Evolutionary conservation across 2,329 filamentous ascomycete genomes (phyloP), one percentile per base, ranked within the genome.

Genomic region (Paraphaeosphaeria minitans): DNA sequence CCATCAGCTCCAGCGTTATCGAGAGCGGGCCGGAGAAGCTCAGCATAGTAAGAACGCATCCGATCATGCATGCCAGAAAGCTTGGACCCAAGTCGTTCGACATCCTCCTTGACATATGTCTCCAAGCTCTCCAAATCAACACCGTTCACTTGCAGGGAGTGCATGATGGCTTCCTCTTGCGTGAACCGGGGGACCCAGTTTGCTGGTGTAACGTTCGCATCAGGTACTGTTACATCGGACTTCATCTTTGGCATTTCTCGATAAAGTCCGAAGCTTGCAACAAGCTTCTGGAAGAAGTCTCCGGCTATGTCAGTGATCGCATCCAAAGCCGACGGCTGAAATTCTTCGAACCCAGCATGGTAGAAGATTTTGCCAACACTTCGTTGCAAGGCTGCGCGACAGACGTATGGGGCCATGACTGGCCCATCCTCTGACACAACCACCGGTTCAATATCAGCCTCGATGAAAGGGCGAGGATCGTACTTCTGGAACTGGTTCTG

Each of bases 401-500:
- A 96, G 33, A 92, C 86, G 76, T 90, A 89, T 10, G 90, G 86
- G 14, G 92, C 89, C 84, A 98, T 94, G 39, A 97, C 86, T 9
- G 95, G 90, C 0, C 94, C 92, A 60, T 94, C 88, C 66, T 96
- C 93, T 39, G 91, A 91, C 55, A 95, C 88, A 56, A 97, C 94
- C 72, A 95, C 90, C n/a, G 93, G 87, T 52, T 93, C 89, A 53
- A 95, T 88, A 71, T 98, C 95, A 43, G 86, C 84, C 78, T 99
- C 95, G 19, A 89, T 80, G 63, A 99, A 97, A 0, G 92, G 91
- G 72, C 94, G 89, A 0, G 91, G 91, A 62, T 97, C 92, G 73
- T 96, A 97, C 78, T 97, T 97, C 64, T 94, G 93, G 70, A 99
- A 99, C 76, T 99, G 95, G 72, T 99, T 99, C 71, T 93, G 91